These are phyloP conservation scores for Oryza meyeriana DNA, from an alignment of 176 grass and related monocot genomes.

Conservation along the genomic window DNA sequence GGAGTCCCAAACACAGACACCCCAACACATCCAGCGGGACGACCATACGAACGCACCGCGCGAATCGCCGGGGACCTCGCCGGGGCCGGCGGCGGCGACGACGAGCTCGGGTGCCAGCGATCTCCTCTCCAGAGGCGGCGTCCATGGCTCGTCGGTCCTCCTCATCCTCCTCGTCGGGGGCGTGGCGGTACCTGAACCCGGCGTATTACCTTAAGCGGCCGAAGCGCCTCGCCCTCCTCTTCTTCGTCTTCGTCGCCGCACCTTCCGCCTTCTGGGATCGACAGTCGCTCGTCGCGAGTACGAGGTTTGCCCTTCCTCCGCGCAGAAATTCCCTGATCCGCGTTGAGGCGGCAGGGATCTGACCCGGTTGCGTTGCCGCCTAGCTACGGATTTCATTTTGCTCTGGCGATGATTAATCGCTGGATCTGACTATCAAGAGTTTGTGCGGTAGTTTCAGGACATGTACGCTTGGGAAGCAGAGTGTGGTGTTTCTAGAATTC, in stretches of 20 bases:
- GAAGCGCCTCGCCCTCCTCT: constrained; percentile 84
- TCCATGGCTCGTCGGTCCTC: constrained; percentile 50
- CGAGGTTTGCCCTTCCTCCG: constrained; percentile 49
- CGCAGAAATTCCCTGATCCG: constrained; percentile 21
- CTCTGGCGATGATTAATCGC: not conserved
- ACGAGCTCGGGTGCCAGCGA: constrained; percentile 46
- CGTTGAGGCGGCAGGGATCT: constrained; percentile 35
- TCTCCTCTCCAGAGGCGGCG: constrained; percentile 15
- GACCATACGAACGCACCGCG: constrained; percentile 2
- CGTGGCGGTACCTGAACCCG: constrained; percentile 85
- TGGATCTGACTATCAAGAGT: constrained; percentile 27
- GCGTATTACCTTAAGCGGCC: constrained; percentile 96
- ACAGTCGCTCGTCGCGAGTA: constrained; percentile 81
- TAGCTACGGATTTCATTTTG: constrained; percentile 24
- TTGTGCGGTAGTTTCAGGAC: not conserved
- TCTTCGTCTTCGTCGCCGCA: constrained; percentile 82
- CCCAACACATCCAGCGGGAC: constrained; percentile 16
- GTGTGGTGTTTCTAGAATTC: constrained; percentile 7
- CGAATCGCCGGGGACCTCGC: constrained; percentile 44
- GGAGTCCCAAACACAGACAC: constrained; percentile 17
- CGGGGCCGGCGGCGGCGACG: constrained; percentile 4
- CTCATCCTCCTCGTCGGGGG: constrained; percentile 64
- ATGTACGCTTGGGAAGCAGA: not conserved
- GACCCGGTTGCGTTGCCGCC: constrained; percentile 8
- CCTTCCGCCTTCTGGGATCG: constrained; percentile 95